Evolutionary conservation across 345 rosid genomes (phyloP).

Genomic region (Streptanthus diversifolius): DNA sequence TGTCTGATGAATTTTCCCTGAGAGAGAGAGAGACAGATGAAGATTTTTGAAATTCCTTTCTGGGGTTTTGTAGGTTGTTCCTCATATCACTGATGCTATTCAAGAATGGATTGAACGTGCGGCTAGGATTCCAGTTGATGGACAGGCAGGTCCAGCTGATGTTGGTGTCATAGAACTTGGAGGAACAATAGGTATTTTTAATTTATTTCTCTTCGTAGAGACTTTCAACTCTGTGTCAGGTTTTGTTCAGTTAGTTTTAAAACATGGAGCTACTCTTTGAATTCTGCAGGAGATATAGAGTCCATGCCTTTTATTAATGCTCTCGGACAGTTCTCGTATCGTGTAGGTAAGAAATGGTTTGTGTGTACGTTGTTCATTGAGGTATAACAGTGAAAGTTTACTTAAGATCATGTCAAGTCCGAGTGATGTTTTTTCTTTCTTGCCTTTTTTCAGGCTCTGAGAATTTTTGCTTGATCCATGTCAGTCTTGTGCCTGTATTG

Average conservation of each 20-base stretch:
- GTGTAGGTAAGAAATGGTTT: constrained; percentile 60
- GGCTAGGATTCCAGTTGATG: constrained; percentile 80
- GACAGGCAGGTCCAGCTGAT: constrained; percentile 80
- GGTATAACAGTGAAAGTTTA: not conserved
- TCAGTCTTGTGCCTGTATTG: constrained; percentile 95
- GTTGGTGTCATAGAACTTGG: constrained; percentile 98
- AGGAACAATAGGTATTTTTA: constrained; percentile 76
- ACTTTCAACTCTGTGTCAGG: not conserved
- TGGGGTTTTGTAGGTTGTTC: constrained; percentile 63
- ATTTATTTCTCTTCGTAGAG: not conserved
- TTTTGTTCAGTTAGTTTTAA: not conserved
- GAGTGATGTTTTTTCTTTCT: not conserved
- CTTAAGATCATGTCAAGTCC: not conserved
- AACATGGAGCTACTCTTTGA: not conserved
- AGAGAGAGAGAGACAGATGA: not conserved
- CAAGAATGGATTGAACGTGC: constrained; percentile 97
- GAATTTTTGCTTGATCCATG: constrained; percentile 94
- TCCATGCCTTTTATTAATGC: constrained; percentile 99
- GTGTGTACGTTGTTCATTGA: constrained; percentile 13
- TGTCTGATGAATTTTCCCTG: not conserved
- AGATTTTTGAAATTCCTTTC: not conserved
- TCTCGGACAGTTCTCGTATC: constrained; percentile 86
- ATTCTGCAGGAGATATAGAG: constrained; percentile 86
- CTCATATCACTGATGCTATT: constrained; percentile 94
- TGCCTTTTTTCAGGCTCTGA: constrained; percentile 56